Evolutionary conservation across 768 basidiomycete genomes (phyloP).

Genomic region (Hemileccinum impolitum): DNA sequence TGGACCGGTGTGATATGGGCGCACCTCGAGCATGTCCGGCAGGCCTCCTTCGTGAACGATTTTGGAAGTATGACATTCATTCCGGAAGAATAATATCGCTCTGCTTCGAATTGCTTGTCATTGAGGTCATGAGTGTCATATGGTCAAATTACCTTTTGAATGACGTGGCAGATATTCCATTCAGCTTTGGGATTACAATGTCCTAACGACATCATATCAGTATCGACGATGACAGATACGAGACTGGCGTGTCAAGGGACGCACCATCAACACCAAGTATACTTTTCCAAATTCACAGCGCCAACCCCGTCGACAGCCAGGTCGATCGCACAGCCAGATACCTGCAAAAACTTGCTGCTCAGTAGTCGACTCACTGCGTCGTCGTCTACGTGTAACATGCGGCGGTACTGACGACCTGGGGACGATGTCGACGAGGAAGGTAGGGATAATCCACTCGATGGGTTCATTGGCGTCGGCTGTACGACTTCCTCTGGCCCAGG

Average conservation of each 20-base stretch:
- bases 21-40: conserved; percentile 86
- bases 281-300: conserved; percentile 92
- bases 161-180: too few relatives aligned
- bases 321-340: conserved; percentile 93
- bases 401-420: conserved; percentile 92
- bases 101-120: too few relatives aligned
- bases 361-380: conserved; percentile 88
- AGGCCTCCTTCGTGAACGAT: too few relatives aligned
- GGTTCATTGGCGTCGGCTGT: too few relatives aligned
- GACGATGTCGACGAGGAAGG: conserved; percentile 79
- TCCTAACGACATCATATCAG: conserved; percentile 48
- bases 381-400: conserved; percentile 92
- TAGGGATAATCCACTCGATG: too few relatives aligned
- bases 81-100: too few relatives aligned
- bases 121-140: too few relatives aligned
- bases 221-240: too few relatives aligned
- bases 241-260: conserved; percentile 22
- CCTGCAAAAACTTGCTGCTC: conserved; percentile 89
- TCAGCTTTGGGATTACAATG: too few relatives aligned
- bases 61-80: too few relatives aligned
- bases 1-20: conserved; percentile 1
- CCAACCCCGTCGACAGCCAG: conserved; percentile 91
- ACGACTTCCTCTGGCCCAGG: conserved; percentile 45
- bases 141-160: too few relatives aligned
- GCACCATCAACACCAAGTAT: conserved; percentile 91